Conservation (phyloP, 2,329 filamentous ascomycete genomes). For the Clarireedia sp. region DNA sequence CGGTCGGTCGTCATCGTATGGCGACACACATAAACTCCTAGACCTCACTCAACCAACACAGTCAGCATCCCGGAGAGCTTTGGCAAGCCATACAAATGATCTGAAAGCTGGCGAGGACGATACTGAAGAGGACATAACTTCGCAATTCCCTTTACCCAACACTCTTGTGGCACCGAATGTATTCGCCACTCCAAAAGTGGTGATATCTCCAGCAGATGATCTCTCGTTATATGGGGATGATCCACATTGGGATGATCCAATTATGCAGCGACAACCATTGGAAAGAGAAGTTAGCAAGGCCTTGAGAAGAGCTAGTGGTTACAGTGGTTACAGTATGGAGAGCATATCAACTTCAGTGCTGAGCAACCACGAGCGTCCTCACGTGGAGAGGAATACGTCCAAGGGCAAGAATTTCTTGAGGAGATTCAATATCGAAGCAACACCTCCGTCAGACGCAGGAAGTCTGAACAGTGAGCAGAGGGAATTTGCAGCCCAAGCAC, state of each 20-base stretch:
- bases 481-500: conserved; percentile 7
- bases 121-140: conserved; percentile 2
- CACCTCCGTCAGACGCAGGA: conserved; percentile 7
- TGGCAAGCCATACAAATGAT: not conserved
- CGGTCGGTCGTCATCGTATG: conserved; percentile 15
- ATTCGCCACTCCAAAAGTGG: conserved; percentile 7
- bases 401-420: conserved; percentile 10
- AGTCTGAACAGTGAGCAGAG: conserved; percentile 3
- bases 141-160: conserved; percentile 6
- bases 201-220: conserved; percentile 13
- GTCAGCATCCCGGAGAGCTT: not conserved
- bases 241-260: conserved; percentile 1
- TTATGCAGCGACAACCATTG: conserved; percentile 13
- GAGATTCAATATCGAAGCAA: conserved; percentile 12
- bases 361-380: conserved; percentile 8
- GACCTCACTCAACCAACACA: conserved; percentile 12
- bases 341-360: conserved; percentile 17
- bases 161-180: conserved; percentile 4
- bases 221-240: conserved; percentile 8
- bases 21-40: conserved; percentile 17
- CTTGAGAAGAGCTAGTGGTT: conserved; percentile 23
- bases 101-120: not conserved
- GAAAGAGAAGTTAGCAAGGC: conserved; percentile 27
- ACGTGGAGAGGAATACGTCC: conserved; percentile 9
- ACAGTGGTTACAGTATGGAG: conserved; percentile 21